A percentile compares a stretch with the other conserved stretches of the same genome.
phyloP scores from a whole-genome alignment of 2,329 filamentous ascomycete genomes.

The Penicillium sumatraense region DNA sequence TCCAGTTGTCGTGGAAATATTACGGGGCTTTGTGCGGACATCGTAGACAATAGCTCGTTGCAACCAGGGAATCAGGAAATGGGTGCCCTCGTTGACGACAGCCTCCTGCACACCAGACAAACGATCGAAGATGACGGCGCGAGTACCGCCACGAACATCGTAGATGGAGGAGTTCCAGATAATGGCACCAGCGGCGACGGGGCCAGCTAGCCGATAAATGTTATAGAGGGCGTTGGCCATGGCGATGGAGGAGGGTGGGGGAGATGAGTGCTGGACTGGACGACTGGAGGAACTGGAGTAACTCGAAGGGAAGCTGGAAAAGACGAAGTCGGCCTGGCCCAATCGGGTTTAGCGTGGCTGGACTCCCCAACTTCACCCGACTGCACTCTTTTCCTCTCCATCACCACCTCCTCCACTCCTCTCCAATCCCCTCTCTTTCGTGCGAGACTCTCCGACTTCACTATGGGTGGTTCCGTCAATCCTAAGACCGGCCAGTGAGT shows the following conservation, averaged over 20 bases:
- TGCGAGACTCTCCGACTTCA: constrained; percentile 27
- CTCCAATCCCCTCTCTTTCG: constrained; percentile 14
- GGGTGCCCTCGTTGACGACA: constrained; percentile 94
- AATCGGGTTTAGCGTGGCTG: constrained; percentile 42
- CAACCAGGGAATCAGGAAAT: constrained; percentile 95
- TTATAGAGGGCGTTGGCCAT: constrained; percentile 51
- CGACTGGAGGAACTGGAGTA: no score
- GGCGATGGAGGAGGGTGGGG: constrained; percentile 19
- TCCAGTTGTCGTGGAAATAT: constrained; percentile 95
- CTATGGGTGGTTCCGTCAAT: constrained; percentile 45
- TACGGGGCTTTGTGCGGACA: constrained; percentile 94
- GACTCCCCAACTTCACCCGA: constrained; percentile 40
- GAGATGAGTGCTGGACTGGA: constrained; percentile 17
- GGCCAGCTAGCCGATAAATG: constrained; percentile 63
- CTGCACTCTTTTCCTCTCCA: constrained; percentile 28
- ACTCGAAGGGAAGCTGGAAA: constrained; percentile 37
- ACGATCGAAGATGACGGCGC: constrained; percentile 98
- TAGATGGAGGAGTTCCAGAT: constrained; percentile 82
- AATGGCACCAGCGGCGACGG: constrained; percentile 69
- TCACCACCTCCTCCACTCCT: constrained; percentile 14
- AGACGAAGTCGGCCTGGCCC: constrained; percentile 19
- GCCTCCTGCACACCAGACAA: constrained; percentile 88
- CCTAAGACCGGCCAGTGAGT: constrained; percentile 52
- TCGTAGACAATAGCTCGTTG: constrained; percentile 95
- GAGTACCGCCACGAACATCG: constrained; percentile 92